These are phyloP conservation scores for Lentinula boryana DNA, from an alignment of 768 basidiomycete species.

Conservation along the genomic window DNA sequence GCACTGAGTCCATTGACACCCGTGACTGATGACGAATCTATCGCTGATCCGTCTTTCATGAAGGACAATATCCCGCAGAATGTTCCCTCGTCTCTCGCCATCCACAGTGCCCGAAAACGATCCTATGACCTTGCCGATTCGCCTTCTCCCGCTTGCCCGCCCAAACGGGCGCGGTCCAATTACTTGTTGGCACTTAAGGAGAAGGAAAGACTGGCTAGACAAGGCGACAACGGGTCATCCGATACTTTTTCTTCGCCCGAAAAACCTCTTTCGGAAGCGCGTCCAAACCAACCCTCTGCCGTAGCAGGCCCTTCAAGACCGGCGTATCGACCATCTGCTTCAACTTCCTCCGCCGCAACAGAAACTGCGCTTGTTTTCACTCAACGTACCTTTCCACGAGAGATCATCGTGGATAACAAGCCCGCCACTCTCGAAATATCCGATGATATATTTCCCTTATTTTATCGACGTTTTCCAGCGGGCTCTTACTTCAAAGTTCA, in stretches of 20 bases:
- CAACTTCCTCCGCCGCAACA: background rate
- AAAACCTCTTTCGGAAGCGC: background rate
- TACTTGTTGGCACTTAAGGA: background rate
- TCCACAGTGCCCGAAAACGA: background rate
- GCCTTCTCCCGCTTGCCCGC: background rate
- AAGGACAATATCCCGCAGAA: constrained; percentile 1
- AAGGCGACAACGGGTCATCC: background rate
- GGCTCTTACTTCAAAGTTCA: constrained; percentile 2
- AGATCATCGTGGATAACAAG: background rate
- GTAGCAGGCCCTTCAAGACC: background rate
- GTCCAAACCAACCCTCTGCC: background rate
- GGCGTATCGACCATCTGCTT: background rate
- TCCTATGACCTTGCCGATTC: background rate
- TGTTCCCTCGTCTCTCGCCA: background rate
- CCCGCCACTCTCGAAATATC: background rate
- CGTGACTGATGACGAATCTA: constrained; percentile 6
- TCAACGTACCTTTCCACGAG: constrained; percentile 3
- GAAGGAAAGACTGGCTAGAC: background rate
- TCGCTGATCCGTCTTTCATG: constrained; percentile 1
- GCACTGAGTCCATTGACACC: constrained; percentile 2
- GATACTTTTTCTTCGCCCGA: background rate
- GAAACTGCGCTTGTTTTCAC: background rate
- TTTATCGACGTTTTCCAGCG: constrained; percentile 5
- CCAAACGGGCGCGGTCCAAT: constrained; percentile 5
- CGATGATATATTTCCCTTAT: background rate